These are phyloP conservation scores for Neurospora sp. DNA, from an alignment of 495 filamentous ascomycete genomes.

Conservation along the genomic window DNA sequence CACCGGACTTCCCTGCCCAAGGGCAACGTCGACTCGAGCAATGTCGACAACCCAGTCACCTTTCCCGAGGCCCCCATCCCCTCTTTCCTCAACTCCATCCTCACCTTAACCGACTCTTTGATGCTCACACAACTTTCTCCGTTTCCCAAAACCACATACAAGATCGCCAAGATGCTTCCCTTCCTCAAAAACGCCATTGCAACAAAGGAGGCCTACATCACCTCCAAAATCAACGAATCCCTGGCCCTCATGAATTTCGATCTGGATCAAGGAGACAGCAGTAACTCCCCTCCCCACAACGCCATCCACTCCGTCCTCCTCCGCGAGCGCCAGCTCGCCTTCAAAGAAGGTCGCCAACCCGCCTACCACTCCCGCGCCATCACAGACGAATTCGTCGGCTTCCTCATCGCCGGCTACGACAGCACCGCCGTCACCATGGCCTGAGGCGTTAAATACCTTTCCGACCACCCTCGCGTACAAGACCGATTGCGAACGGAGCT, in stretches of 20 bases:
- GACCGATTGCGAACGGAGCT: constrained; percentile 11
- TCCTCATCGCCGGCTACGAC: constrained; percentile 23
- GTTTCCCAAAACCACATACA: constrained; percentile 7
- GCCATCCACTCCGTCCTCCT: constrained; percentile 30
- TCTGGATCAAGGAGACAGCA: too few species aligned
- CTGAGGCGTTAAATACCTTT: constrained; percentile 27
- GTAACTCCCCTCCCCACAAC: neutral
- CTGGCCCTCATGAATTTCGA: constrained; percentile 3
- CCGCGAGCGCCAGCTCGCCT: constrained; percentile 22
- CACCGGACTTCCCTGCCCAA: neutral
- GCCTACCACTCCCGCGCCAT: constrained; percentile 16
- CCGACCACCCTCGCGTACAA: constrained; percentile 21
- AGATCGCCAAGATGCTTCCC: constrained; percentile 8
- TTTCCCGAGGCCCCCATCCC: constrained; percentile 13
- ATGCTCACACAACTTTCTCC: constrained; percentile 13
- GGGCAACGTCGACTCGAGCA: neutral
- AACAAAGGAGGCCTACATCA: constrained; percentile 15
- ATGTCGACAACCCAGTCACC: constrained; percentile 1
- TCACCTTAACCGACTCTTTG: constrained; percentile 8
- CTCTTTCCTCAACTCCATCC: constrained; percentile 5
- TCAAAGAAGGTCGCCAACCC: constrained; percentile 22
- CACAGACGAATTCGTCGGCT: constrained; percentile 25
- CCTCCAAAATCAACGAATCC: constrained; percentile 11
- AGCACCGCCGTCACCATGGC: constrained; percentile 14
- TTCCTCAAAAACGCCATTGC: constrained; percentile 10